Evolutionary conservation across 768 basidiomycete genomes (phyloP).

Genomic region (Fibroporia radiculosa): DNA sequence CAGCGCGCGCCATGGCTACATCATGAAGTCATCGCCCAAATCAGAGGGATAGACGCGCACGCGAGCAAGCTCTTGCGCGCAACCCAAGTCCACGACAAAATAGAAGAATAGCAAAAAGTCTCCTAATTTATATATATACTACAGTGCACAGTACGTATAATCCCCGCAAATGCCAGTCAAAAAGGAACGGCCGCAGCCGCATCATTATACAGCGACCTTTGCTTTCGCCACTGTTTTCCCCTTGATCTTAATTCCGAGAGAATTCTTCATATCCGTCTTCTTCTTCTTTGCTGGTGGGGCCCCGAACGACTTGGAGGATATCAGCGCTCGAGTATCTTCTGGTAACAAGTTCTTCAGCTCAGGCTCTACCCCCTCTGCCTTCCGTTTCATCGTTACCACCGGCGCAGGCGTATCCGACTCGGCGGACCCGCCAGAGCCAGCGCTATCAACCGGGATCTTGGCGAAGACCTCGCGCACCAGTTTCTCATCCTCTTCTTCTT

Average conservation of each 20-base stretch:
- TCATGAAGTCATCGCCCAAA: too few relatives aligned
- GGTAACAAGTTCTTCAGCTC: slow-evolving; percentile 61
- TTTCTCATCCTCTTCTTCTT: slow-evolving; percentile 90
- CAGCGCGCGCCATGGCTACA: too few relatives aligned
- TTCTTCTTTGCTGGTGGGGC: slow-evolving; percentile 47
- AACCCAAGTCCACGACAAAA: too few relatives aligned
- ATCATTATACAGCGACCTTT: slow-evolving; percentile 1
- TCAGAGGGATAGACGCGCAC: too few relatives aligned
- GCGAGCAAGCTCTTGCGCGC: too few relatives aligned
- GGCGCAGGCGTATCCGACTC: slow-evolving; percentile 11
- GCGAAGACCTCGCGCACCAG: slow-evolving; percentile 84
- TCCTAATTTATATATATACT: too few relatives aligned
- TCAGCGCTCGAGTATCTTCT: slow-evolving; percentile 53
- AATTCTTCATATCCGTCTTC: slow-evolving; percentile 52
- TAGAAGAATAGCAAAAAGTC: too few relatives aligned
- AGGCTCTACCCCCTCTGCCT: slow-evolving; percentile 75
- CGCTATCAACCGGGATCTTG: slow-evolving; percentile 44
- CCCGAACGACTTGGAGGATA: slow-evolving; percentile 37
- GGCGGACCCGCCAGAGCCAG: slow-evolving; percentile 4
- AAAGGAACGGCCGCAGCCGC: too few relatives aligned
- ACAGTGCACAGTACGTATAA: too few relatives aligned
- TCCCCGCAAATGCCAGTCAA: too few relatives aligned
- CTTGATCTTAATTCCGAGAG: slow-evolving; percentile 73
- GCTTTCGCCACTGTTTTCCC: slow-evolving; percentile 14
- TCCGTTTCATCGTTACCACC: slow-evolving; percentile 75